These are phyloP conservation scores for Neonectria neomacrospora DNA, from an alignment of 2,329 filamentous ascomycete species.

Conservation along the genomic window DNA sequence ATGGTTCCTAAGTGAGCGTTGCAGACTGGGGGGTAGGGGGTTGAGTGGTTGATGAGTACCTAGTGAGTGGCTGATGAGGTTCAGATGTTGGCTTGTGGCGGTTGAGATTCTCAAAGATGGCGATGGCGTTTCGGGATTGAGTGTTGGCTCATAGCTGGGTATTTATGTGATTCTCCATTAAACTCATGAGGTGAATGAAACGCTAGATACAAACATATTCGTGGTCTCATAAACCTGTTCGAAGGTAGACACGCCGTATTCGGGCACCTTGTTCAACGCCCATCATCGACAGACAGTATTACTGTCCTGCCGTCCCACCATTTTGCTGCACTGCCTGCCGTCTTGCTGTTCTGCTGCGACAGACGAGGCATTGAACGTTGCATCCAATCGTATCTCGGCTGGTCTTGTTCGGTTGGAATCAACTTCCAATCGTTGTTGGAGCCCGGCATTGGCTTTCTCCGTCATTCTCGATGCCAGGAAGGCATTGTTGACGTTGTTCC, in stretches of 20 bases:
- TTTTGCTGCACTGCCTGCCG: background rate
- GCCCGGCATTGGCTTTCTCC: background rate
- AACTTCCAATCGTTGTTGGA: background rate
- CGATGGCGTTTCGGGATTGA: background rate
- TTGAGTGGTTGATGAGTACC: background rate
- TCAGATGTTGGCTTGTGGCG: background rate
- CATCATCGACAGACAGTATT: conserved; percentile 6
- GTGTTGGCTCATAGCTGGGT: background rate
- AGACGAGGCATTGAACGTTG: background rate
- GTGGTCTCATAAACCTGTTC: conserved; percentile 17
- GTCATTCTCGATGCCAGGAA: background rate
- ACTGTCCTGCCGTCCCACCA: conserved; percentile 3
- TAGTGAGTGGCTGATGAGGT: background rate
- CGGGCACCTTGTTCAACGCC: conserved; percentile 5
- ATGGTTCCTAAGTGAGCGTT: background rate
- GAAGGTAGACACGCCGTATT: conserved; percentile 7
- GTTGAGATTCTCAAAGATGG: background rate
- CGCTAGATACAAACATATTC: conserved; percentile 20
- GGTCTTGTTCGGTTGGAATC: background rate
- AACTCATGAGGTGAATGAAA: conserved; percentile 14
- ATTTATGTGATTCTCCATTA: conserved; percentile 10
- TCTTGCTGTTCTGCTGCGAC: background rate
- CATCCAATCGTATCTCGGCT: no score
- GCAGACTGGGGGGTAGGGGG: no score
- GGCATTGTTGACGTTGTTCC: background rate